Base-by-base conservation (phyloP, 306 rosid genomes). In the Vigna angularis region DNA sequence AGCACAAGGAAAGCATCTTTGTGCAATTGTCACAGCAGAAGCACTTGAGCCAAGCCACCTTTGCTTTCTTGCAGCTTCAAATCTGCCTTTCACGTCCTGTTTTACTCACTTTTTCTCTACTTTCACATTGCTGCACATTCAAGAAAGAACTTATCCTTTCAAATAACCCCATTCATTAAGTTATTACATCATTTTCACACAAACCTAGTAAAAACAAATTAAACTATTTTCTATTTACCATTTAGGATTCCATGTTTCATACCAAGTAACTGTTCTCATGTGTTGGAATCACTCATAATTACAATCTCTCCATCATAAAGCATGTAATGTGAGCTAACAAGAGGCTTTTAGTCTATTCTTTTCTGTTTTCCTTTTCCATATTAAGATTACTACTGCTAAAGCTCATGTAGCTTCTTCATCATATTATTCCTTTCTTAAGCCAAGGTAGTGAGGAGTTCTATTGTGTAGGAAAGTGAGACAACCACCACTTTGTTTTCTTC, bases 391-490 rank as follows among this genome's bases (percentile, higher is more conserved):
- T 67, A 72, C 72, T 75, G 52, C 40, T 70, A 72, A 77, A 83
- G 75, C 61, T 38, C 79, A 71, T 69, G 70, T 74, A 90, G 84
- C 93, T 87, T 86, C 90, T 85, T 28, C 84, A 66, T 79, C 78
- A 90, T 86, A 89, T 70, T 86, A 90, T 91, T 90, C 96, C 72
- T 90, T 91, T 74, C 93, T 88, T 92, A 79, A 66, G 80, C 83
- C 78, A 53, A 73, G 77, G 22, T 65, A 78, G 67, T 42, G 63
- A 49, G 50, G 38, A 36, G 83, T 86, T 69, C 74, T 62, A 58
- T 20, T 74, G 80, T 80, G 74, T 51, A 50, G 53, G 62, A 75
- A 79, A 81, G 67, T 66, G 74, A 79, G 66, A 79, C 78, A 88
- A 67, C 72, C 66, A n/a, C 5, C 40, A 69, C 47, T 63, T 16